Base-by-base conservation (phyloP, 768 basidiomycete genomes). In the Phanerochaete carnosa region DNA sequence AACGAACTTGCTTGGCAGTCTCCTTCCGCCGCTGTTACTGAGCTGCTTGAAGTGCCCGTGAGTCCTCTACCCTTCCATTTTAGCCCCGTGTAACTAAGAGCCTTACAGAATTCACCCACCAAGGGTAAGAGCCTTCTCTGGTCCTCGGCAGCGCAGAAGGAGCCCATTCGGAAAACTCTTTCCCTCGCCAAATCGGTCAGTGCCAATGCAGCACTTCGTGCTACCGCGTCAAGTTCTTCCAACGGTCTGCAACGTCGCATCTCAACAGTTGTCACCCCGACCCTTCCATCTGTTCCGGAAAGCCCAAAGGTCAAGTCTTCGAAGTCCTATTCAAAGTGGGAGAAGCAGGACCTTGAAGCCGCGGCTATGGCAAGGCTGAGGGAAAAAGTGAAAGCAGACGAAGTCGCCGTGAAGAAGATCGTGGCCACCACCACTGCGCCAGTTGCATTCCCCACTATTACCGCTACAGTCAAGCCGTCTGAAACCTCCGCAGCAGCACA, bases 261-360 rank as follows among this genome's bases (percentile, higher is more conserved):
- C 54, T 74, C 79, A 9, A 25, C 62, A 59, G 13, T 70, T 70
- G 35, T 60, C 61, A 22, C 66, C 9, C 54, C 54, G 67, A 52
- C 58, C 65, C 68, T 70, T 2, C 64, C 74, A 58, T 59, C 66
- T 59, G 59, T 62, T 39, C 66, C 65, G 26, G 84, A 87, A 62
- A 85, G 81, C 65, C 86, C 88, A 6, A 85, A 85, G 57, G 66
- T 77, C 16, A 50, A 28, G n/a, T 64, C 70, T 46, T 73, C 76
- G 2, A 79, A 77, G 64, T 78, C 79, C 22, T 87, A 85, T 65
- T 88, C 89, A 2, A 92, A 90, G 73, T 92, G 89, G 89, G 91
- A 93, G 72, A 92, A 91, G 62, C 90, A 93, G 71, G 90, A 94
- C 65, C 72, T 90, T 30, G 91, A 94, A 66, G 91, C 91, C 2